These are phyloP conservation scores for Breynia disticha DNA, from an alignment of 441 rosid genomes.

Conservation along the genomic window DNA sequence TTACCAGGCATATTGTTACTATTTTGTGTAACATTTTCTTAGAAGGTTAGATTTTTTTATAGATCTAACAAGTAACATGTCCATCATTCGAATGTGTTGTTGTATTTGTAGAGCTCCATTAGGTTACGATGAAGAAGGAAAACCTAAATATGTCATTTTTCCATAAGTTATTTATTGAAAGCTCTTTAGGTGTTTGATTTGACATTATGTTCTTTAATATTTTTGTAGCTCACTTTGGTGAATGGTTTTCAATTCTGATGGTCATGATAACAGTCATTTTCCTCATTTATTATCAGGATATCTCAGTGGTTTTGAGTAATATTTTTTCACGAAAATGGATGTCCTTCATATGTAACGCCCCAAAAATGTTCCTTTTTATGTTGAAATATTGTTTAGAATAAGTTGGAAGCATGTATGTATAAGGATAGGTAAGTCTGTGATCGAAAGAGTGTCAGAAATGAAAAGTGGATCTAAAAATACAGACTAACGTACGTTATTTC, in stretches of 20 bases:
- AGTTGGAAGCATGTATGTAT: too few species aligned
- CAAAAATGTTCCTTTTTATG: too few species aligned
- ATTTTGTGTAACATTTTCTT: neutral
- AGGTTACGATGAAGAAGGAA: conserved; percentile 78
- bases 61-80: neutral
- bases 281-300: too few species aligned
- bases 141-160: conserved; percentile 75
- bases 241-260: too few species aligned
- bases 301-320: neutral
- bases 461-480: too few species aligned
- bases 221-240: too few species aligned
- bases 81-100: conserved; percentile 15
- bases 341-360: neutral
- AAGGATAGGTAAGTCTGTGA: too few species aligned
- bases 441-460: too few species aligned
- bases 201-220: too few species aligned
- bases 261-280: too few species aligned
- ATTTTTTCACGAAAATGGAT: neutral
- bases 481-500: too few species aligned
- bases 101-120: conserved; percentile 65
- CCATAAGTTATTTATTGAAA: conserved; percentile 52
- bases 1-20: conserved; percentile 54
- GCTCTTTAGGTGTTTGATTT: neutral
- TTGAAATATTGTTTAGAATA: too few species aligned
- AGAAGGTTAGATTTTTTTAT: conserved; percentile 6